These are phyloP conservation scores for Tolypocladium ovalisporum DNA, from an alignment of 2,329 filamentous ascomycete genomes.

Conservation along the genomic window DNA sequence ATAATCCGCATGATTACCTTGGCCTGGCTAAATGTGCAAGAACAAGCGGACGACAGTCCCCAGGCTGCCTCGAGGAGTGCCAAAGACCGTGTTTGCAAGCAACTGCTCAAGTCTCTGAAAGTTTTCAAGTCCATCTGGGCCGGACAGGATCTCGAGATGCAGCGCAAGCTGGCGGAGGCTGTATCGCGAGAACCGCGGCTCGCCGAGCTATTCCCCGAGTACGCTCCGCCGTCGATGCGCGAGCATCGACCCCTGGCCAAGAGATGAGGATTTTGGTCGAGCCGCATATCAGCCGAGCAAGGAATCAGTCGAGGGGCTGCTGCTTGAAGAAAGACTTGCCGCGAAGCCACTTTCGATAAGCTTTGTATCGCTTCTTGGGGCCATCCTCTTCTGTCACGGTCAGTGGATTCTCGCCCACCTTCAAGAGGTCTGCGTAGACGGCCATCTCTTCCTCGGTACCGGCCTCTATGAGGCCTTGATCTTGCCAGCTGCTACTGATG, in stretches of 20 bases:
- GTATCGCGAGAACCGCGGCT: constrained; percentile 18
- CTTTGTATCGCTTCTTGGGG: constrained; percentile 90
- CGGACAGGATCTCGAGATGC: constrained; percentile 4
- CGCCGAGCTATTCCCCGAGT: constrained; percentile 11
- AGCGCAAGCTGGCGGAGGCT: constrained; percentile 7
- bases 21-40: constrained; percentile 50
- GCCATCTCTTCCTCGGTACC: constrained; percentile 34
- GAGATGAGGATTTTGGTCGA: background rate
- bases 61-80: background rate
- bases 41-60: constrained; percentile 12
- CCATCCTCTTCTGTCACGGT: constrained; percentile 82
- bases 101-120: constrained; percentile 9
- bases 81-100: constrained; percentile 4
- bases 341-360: constrained; percentile 87
- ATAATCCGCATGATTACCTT: constrained; percentile 50
- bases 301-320: constrained; percentile 47
- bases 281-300: background rate
- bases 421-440: constrained; percentile 68
- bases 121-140: constrained; percentile 13
- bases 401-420: constrained; percentile 69
- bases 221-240: background rate
- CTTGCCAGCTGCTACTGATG: constrained; percentile 56
- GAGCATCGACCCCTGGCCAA: background rate
- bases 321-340: constrained; percentile 97
- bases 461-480: constrained; percentile 41